These are phyloP conservation scores for Malus hybrid DNA, from an alignment of 331 rosid species.

Conservation along the genomic window DNA sequence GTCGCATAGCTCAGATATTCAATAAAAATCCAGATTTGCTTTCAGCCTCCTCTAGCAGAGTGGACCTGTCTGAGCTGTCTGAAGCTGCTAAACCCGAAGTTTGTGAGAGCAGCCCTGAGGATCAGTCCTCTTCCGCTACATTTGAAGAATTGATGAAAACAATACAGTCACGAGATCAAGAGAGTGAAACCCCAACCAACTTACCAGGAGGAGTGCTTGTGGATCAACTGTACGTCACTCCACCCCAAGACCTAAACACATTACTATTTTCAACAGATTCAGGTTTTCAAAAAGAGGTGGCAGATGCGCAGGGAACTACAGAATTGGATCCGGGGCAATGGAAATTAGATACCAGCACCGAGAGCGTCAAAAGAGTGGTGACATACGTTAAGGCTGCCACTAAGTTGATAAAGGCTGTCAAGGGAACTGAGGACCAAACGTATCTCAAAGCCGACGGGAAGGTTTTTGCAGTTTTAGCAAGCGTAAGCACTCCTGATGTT, in stretches of 20 bases:
- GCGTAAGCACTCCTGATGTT: constrained; percentile 82
- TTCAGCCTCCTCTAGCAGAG: constrained; percentile 23
- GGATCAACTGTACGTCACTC: constrained; percentile 60
- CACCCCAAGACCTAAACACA: constrained; percentile 60
- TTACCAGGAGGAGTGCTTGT: constrained; percentile 79
- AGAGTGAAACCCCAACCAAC: constrained; percentile 57
- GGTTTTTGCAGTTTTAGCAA: constrained; percentile 52
- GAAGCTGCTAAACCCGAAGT: constrained; percentile 36
- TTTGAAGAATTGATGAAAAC: constrained; percentile 60
- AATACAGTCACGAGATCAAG: constrained; percentile 55
- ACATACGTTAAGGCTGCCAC: constrained; percentile 69
- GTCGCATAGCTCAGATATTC: constrained; percentile 68
- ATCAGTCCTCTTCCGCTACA: constrained; percentile 34
- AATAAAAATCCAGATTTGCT: constrained; percentile 45
- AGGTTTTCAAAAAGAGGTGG: constrained; percentile 45
- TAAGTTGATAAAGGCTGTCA: constrained; percentile 68
- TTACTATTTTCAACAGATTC: constrained; percentile 61
- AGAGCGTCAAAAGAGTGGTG: constrained; percentile 53
- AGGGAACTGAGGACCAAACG: constrained; percentile 74
- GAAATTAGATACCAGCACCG: constrained; percentile 58
- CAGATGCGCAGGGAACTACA: constrained; percentile 71
- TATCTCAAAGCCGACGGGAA: constrained; percentile 80
- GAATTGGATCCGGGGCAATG: constrained; percentile 58
- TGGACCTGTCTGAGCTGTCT: constrained; percentile 40
- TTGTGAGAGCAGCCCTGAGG: constrained; percentile 46